Base-by-base conservation (phyloP, 768 basidiomycete genomes). In the Pleurotus tuber-regium region DNA sequence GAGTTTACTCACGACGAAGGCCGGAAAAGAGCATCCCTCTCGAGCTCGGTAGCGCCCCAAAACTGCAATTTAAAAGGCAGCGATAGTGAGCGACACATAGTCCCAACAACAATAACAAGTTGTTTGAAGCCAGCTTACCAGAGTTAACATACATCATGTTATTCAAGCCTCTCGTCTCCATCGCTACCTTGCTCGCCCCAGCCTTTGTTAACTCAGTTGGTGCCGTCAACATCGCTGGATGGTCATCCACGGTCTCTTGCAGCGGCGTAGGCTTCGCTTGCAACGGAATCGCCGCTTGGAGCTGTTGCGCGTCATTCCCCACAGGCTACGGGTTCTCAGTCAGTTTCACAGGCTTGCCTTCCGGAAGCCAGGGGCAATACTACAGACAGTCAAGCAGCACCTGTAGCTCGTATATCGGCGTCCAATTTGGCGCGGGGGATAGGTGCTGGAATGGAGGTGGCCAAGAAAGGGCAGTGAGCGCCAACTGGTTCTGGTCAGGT, bases 251-350 rank as follows among this genome's bases (percentile, higher is more conserved):
- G 1, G 26, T 47, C 6, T 47, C 44, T 8, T 47, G 44, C 21
- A 19, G 7, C 9, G 29, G 18, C 14, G 12, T 3, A 24, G 6
- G 12, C 44, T 9, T 47, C 25, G 44, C 5, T 11, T 47, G 44
- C 44, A 29, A 11, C 25, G 26, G 21, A 24, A 51, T 56, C 18
- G 30, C 19, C 16, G 51, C 55, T 44, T 24, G 44, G 14, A 28
- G n/a, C 10, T 47, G 44, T 23, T 47, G 44, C 31, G 44, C 10
- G 1, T 18, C 29, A 3, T 47, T 47, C 44, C 25, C 26, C 16
- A 5, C 10, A n/a, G 26, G 10, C 29, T 47, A 10, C 29, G 44
- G 44, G 1, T 47, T 47, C 18, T 47, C 44, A 6, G 29, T 35
- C 10, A 12, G 19, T 8, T 28, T 28, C 12, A 23, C 16, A 11